A percentile compares a stretch with the other conserved stretches of the same genome.
These are phyloP conservation scores for Nephelium lappaceum DNA, from an alignment of 345 rosid species.

Conservation along the genomic window DNA sequence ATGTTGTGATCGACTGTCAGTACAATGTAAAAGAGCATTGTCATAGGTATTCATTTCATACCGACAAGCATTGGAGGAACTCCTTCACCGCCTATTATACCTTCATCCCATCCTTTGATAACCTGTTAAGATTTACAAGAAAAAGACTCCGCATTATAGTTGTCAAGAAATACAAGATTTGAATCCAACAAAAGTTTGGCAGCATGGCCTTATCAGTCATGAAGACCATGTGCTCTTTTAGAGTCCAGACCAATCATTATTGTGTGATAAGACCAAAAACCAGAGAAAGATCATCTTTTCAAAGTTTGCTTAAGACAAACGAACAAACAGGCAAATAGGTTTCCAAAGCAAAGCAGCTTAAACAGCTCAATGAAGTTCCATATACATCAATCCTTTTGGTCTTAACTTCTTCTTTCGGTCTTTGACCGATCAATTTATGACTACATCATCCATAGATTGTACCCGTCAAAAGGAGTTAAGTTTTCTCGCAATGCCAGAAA, in stretches of 20 bases:
- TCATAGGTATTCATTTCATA: conserved; percentile 25
- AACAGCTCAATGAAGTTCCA: background rate
- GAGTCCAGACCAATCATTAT: background rate
- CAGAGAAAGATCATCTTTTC: background rate
- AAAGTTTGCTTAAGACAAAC: background rate
- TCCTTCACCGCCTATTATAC: conserved; percentile 83
- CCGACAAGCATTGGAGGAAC: conserved; percentile 92
- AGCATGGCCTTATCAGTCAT: background rate
- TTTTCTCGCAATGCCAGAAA: background rate
- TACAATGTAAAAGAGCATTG: background rate
- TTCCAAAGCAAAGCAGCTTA: background rate
- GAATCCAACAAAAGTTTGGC: background rate
- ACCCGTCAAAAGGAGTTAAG: background rate
- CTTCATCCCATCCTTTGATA: conserved; percentile 91
- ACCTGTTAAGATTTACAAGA: conserved; percentile 44
- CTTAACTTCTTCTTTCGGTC: background rate
- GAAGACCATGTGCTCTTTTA: background rate
- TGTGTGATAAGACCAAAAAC: too few species aligned
- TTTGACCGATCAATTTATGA: background rate
- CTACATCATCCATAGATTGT: background rate
- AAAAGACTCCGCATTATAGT: background rate
- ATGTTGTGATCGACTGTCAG: background rate
- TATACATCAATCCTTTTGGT: background rate
- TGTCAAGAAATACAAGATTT: background rate
- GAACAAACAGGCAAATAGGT: background rate